Conservation (phyloP, 805 yeast genomes). For the Yamadazyma olivae region DNA sequence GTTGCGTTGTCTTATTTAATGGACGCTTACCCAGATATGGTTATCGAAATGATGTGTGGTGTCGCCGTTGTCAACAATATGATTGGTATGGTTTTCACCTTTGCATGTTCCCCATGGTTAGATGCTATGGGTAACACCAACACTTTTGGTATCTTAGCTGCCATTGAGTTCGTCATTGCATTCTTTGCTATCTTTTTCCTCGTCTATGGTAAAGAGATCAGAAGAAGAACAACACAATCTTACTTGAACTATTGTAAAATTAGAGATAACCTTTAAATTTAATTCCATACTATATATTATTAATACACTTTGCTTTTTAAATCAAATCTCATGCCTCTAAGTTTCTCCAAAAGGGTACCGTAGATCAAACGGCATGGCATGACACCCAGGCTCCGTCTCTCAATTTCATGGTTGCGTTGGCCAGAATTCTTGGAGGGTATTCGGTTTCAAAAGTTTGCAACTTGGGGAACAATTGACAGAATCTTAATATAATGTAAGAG, state of each 20-base stretch:
- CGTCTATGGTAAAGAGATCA: conserved; percentile 30
- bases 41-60: conserved; percentile 39
- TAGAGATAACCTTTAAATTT: conserved; percentile 16
- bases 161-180: conserved; percentile 31
- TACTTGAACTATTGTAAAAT: conserved; percentile 26
- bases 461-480: conserved; percentile 25
- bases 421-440: conserved; percentile 29
- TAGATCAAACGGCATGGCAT: too few species aligned
- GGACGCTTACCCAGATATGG: conserved; percentile 41
- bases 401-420: conserved; percentile 27
- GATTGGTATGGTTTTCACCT: conserved; percentile 36
- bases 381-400: conserved; percentile 22
- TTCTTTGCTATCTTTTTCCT: conserved; percentile 28
- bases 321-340: too few species aligned
- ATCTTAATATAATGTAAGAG: conserved; percentile 41
- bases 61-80: conserved; percentile 37
- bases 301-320: too few species aligned
- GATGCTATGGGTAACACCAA: conserved; percentile 32
- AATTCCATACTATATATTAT: too few species aligned
- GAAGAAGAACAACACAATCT: conserved; percentile 32
- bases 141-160: conserved; percentile 35
- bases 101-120: conserved; percentile 39
- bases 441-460: conserved; percentile 16
- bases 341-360: too few species aligned
- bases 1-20: conserved; percentile 36